Percentiles rank a stretch among this genome's conserved stretches.
These are phyloP conservation scores for Volvox carteri DNA, from an alignment of 163 green algal species.

Conservation along the genomic window DNA sequence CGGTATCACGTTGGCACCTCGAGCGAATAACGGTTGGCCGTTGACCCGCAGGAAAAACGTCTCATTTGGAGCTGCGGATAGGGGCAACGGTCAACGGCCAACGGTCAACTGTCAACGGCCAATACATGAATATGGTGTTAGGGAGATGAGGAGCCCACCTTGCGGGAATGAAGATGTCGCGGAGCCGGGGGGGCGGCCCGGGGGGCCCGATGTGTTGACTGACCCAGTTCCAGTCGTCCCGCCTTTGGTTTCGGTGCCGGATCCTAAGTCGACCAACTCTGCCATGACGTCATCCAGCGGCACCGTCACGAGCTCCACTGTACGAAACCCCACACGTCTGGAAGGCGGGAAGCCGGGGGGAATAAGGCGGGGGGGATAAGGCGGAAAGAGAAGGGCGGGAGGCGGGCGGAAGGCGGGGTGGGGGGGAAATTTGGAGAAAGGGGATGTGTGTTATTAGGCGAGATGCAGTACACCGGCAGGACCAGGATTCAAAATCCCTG, in stretches of 20 bases:
- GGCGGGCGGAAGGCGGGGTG: neutral
- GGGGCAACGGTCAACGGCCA: too few relatives aligned
- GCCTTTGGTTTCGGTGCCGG: neutral
- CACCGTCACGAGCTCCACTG: conserved; percentile 74
- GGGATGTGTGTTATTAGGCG: too few relatives aligned
- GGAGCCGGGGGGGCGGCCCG: neutral
- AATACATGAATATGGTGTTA: neutral
- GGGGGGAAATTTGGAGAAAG: too few relatives aligned
- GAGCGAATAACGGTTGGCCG: conserved; percentile 77
- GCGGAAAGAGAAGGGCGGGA: too few relatives aligned
- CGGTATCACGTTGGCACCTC: conserved; percentile 74
- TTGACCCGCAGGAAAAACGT: conserved; percentile 88
- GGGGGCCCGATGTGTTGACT: neutral
- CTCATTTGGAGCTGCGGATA: conserved; percentile 64
- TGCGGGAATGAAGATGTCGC: neutral
- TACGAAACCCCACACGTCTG: conserved; percentile 77
- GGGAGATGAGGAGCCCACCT: neutral
- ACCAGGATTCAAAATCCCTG: too few relatives aligned
- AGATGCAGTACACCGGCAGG: too few relatives aligned
- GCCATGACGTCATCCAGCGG: conserved; percentile 33
- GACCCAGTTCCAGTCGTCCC: too few relatives aligned
- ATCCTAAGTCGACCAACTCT: conserved; percentile 9
- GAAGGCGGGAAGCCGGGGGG: too few relatives aligned
- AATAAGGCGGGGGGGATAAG: too few relatives aligned
- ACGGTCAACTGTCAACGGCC: too few relatives aligned